phyloP scores from a whole-genome alignment of 2,329 filamentous ascomycete species.

The Myriosclerotinia duriaeana region DNA sequence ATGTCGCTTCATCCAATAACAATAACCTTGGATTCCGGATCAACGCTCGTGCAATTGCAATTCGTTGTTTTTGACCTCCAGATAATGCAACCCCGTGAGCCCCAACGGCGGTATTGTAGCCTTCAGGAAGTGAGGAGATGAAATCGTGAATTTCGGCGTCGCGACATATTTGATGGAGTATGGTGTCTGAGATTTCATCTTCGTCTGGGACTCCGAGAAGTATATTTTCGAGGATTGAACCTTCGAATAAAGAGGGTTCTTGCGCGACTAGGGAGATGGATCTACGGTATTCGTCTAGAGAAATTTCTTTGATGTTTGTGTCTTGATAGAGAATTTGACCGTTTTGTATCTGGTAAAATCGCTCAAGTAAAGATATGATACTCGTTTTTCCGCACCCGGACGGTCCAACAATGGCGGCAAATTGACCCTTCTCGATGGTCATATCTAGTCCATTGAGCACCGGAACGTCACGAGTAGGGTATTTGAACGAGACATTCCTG shows the following conservation, averaged over 20 bases:
- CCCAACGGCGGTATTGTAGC: slow-evolving; percentile 50
- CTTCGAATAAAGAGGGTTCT: slow-evolving; percentile 66
- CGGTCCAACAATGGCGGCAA: slow-evolving; percentile 68
- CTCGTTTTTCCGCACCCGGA: slow-evolving; percentile 53
- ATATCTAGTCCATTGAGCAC: slow-evolving; percentile 63
- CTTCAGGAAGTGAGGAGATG: slow-evolving; percentile 52
- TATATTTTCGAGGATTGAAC: slow-evolving; percentile 68
- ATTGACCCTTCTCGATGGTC: slow-evolving; percentile 61
- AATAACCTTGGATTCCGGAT: slow-evolving; percentile 53
- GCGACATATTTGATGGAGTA: slow-evolving; percentile 49
- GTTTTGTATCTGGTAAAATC: slow-evolving; percentile 67
- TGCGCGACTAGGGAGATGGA: slow-evolving; percentile 71
- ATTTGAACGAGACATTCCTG: slow-evolving; percentile 57
- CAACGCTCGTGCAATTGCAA: slow-evolving; percentile 55
- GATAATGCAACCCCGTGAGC: slow-evolving; percentile 49
- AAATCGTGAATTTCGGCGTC: slow-evolving; percentile 55
- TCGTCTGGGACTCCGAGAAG: slow-evolving; percentile 57
- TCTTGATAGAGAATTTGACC: slow-evolving; percentile 67
- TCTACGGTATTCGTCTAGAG: slow-evolving; percentile 62
- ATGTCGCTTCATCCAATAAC: slow-evolving; percentile 60
- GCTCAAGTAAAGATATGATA: slow-evolving; percentile 63
- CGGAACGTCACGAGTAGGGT: slow-evolving; percentile 56
- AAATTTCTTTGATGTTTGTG: slow-evolving; percentile 56
- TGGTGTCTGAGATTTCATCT: slow-evolving; percentile 45
- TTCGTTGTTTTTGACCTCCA: slow-evolving; percentile 56